Percentiles rank a stretch among this genome's conserved stretches.
These are phyloP conservation scores for Coniella lustricola DNA, from an alignment of 2,329 filamentous ascomycete genomes.

Conservation along the genomic window DNA sequence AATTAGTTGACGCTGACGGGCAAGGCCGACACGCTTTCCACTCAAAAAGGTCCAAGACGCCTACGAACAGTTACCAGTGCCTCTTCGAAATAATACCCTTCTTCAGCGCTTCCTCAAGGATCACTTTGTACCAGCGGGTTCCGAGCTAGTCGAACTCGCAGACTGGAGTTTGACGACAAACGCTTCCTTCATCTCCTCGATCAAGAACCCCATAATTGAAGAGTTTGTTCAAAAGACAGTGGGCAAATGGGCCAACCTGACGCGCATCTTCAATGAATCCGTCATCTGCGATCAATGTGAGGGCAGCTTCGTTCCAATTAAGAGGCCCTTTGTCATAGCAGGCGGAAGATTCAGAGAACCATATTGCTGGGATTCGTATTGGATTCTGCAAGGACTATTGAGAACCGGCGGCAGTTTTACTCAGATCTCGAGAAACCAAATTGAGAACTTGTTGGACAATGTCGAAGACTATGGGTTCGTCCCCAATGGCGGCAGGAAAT, in stretches of 20 bases:
- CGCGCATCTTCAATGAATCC: slow-evolving; percentile 48
- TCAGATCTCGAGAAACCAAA: slow-evolving; percentile 57
- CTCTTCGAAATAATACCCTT: slow-evolving; percentile 55
- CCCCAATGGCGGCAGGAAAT: slow-evolving; percentile 59
- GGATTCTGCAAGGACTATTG: slow-evolving; percentile 60
- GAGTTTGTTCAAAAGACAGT: slow-evolving; percentile 60
- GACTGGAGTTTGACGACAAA: slow-evolving; percentile 45
- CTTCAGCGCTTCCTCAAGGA: slow-evolving; percentile 54
- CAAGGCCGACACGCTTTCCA: slow-evolving; percentile 49
- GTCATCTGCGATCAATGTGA: slow-evolving; percentile 52
- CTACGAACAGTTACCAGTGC: slow-evolving; percentile 52
- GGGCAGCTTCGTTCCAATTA: slow-evolving; percentile 58
- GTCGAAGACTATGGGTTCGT: slow-evolving; percentile 59
- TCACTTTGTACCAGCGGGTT: slow-evolving; percentile 58
- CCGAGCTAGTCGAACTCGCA: slow-evolving; percentile 51
- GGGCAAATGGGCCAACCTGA: slow-evolving; percentile 62
- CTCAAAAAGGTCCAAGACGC: slow-evolving; percentile 54
- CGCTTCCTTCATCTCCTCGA: slow-evolving; percentile 48
- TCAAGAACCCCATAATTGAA: slow-evolving; percentile 50
- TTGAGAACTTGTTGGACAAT: slow-evolving; percentile 64
- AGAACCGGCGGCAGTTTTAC: slow-evolving; percentile 58
- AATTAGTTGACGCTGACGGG: slow-evolving; percentile 20
- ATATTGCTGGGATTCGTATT: slow-evolving; percentile 67
- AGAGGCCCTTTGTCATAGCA: slow-evolving; percentile 62
- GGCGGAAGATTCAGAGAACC: slow-evolving; percentile 65